Evolutionary conservation across 768 basidiomycete species (phyloP).

Genomic region (Boletus tylopilopsis): DNA sequence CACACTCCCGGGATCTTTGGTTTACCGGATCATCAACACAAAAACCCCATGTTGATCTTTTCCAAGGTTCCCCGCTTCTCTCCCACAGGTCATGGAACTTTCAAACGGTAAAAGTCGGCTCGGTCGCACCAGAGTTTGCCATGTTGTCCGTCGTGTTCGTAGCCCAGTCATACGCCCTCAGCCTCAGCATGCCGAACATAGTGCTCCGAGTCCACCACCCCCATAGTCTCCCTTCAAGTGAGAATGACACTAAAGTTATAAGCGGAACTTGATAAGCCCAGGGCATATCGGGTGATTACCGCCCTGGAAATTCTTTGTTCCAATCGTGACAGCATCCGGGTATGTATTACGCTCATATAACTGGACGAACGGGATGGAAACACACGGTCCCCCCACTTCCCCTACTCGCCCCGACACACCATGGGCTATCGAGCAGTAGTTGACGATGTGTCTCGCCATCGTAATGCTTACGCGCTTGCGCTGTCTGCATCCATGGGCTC

Average conservation of each 20-base stretch:
- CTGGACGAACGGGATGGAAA: no score
- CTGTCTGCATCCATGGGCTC: constrained; percentile 45
- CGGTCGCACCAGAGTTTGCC: neutral
- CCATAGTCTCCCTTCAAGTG: neutral
- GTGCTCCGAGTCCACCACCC: no score
- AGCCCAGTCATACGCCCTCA: neutral
- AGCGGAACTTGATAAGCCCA: neutral
- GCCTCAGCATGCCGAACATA: neutral
- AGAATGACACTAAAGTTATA: neutral
- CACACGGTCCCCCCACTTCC: neutral
- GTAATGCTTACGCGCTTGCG: constrained; percentile 45
- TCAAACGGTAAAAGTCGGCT: neutral
- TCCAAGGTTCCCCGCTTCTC: neutral
- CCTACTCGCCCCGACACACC: neutral
- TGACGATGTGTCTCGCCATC: constrained; percentile 28
- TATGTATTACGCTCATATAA: neutral
- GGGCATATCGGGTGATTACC: neutral
- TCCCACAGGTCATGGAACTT: neutral
- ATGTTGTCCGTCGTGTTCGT: neutral
- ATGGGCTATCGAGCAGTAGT: constrained; percentile 28
- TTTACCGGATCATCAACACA: no score
- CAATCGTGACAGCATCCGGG: neutral
- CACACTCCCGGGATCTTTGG: no score
- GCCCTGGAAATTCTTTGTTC: neutral
- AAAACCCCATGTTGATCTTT: neutral